Conservation (phyloP, 1,139 yeast genomes). For the Hemisphaericaspora xylofermentans region DNA sequence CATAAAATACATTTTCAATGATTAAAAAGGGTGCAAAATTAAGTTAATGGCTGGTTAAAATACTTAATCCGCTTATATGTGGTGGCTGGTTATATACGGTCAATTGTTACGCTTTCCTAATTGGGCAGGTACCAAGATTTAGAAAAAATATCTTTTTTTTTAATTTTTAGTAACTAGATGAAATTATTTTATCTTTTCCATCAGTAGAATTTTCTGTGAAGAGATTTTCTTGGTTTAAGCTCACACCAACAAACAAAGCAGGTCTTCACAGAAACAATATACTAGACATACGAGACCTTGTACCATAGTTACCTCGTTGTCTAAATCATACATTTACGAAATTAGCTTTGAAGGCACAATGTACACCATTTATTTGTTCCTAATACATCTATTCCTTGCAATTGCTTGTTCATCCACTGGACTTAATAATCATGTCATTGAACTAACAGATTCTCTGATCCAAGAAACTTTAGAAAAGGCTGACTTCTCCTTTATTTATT, state of each 20-base stretch:
- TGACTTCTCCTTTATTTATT: conserved; percentile 40
- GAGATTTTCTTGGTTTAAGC: background rate
- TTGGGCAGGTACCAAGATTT: background rate
- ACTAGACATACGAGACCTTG: background rate
- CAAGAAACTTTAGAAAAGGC: conserved; percentile 21
- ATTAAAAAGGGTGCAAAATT: background rate
- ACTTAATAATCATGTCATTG: conserved; percentile 14
- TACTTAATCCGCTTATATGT: too few relatives aligned
- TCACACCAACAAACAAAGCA: too few relatives aligned
- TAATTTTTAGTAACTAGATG: too few relatives aligned
- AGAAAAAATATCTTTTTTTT: background rate
- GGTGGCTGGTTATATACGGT: too few relatives aligned
- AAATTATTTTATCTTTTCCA: conserved; percentile 1
- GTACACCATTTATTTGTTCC: background rate
- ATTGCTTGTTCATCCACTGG: background rate
- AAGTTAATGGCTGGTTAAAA: background rate
- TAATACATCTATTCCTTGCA: background rate
- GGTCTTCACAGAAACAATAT: too few relatives aligned
- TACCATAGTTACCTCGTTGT: background rate
- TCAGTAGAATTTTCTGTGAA: background rate
- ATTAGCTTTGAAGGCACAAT: background rate
- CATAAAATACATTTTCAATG: background rate
- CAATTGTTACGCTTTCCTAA: background rate
- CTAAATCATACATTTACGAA: background rate
- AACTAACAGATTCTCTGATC: conserved; percentile 20